These are phyloP conservation scores for Pythium dissotocum DNA, from an alignment of 352 stramenopile genomes.

Conservation along the genomic window DNA sequence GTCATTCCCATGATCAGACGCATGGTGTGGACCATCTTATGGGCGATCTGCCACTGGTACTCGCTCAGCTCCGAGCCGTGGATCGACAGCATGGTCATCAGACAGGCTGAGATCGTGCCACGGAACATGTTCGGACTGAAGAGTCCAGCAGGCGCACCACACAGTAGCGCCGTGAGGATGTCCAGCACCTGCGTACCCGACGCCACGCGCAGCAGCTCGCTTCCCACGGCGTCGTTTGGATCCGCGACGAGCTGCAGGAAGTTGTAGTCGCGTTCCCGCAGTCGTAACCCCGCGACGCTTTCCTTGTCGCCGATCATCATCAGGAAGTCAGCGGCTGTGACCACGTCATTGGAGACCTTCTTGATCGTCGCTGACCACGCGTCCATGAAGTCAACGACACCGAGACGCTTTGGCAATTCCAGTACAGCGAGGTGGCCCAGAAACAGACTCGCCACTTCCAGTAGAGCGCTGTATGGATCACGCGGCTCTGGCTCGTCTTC, in stretches of 20 bases:
- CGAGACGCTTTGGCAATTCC: conserved; percentile 48
- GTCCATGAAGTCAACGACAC: conserved; percentile 72
- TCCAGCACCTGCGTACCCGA: conserved; percentile 68
- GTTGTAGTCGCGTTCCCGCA: conserved; percentile 56
- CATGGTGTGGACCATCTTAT: conserved; percentile 59
- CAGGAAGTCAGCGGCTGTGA: conserved; percentile 61
- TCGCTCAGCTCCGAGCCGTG: conserved; percentile 36
- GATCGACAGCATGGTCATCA: conserved; percentile 49
- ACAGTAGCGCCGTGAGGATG: conserved; percentile 61
- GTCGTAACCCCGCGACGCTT: conserved; percentile 41
- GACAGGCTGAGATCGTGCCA: conserved; percentile 48
- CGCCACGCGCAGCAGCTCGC: conserved; percentile 43
- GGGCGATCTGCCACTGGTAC: conserved; percentile 50
- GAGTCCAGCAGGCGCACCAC: conserved; percentile 44
- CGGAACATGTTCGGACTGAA: conserved; percentile 77
- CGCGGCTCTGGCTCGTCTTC: conserved; percentile 2
- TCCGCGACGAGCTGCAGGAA: conserved; percentile 61
- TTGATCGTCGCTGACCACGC: conserved; percentile 64
- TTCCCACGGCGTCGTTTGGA: conserved; percentile 48
- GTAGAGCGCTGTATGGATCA: conserved; percentile 42
- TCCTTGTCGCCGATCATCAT: conserved; percentile 44
- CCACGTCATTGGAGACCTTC: conserved; percentile 64
- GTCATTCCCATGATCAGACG: conserved; percentile 40
- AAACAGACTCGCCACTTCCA: conserved; percentile 58
- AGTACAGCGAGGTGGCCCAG: conserved; percentile 55